Evolutionary conservation across 2,329 filamentous ascomycete species (phyloP), one percentile per base, ranked within the genome.

Genomic region (Phaeosphaeriaceae sp.): DNA sequence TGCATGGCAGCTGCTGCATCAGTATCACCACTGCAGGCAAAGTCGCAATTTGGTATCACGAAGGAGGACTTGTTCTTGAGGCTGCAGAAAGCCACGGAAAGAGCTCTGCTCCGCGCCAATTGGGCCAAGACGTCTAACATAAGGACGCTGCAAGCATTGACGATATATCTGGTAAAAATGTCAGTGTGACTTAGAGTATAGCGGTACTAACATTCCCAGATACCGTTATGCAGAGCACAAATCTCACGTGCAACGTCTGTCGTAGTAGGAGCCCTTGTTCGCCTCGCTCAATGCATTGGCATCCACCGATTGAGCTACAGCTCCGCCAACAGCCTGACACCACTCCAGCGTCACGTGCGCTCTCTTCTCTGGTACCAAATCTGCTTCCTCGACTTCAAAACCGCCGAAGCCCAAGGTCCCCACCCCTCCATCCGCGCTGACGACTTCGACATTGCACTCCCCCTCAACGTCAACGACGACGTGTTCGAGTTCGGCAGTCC

Each of bases 121-220:
- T 78, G 75, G 75, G 70, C 75, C 9, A 77, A 76, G 61, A 78
- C 75, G 11, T 77, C 75, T 2, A 78, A 77, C 21, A 77, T 78
- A 30, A 60, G 74, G 47, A 78, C 75, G 10, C 64, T 78, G 2
- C 75, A 78, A 60, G 75, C 75, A 5, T 60, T 78, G 40, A 76
- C 75, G 1, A 78, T 78, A 49, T 78, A 78, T 49, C 47, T 78
- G 58, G 75, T 77, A 73, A n/a, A n/a, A n/a, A n/a, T n/a, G n/a
- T n/a, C n/a, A n/a, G n/a, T n/a, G n/a, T n/a, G n/a, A n/a, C n/a
- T n/a, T n/a, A n/a, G n/a, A n/a, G n/a, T n/a, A n/a, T n/a, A 8
- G 15, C 30, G 11, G 10, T 32, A 21, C 60, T 73, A 46, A 74
- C 26, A 17, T 1, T 19, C 5, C 2, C 43, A 77, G 75, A 77